Evolutionary conservation across 1,139 yeast species (phyloP).

Genomic region (Suzukiozyma palmioleophila): DNA sequence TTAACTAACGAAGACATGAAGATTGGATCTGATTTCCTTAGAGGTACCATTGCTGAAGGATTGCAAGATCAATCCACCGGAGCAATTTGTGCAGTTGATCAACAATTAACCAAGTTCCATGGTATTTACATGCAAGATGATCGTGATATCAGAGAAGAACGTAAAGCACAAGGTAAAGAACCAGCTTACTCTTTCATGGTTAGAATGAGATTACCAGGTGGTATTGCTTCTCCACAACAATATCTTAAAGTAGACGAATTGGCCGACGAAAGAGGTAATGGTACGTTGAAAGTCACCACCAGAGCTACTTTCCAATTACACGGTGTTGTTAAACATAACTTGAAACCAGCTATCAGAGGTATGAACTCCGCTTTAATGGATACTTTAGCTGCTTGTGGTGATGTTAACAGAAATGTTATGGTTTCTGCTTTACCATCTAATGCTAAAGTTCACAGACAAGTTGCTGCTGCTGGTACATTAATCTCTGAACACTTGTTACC

Average conservation of each 20-base stretch:
- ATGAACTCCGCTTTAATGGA: constrained; percentile 89
- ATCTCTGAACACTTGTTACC: constrained; percentile 86
- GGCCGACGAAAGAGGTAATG: constrained; percentile 83
- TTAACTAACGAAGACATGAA: constrained; percentile 95
- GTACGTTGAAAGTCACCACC: constrained; percentile 90
- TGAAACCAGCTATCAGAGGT: constrained; percentile 89
- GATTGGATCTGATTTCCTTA: constrained; percentile 74
- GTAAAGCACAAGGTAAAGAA: constrained; percentile 88
- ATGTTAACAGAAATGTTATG: constrained; percentile 95
- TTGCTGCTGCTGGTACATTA: constrained; percentile 55
- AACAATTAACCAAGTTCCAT: constrained; percentile 93
- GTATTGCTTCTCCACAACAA: constrained; percentile 81
- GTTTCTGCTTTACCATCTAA: constrained; percentile 83
- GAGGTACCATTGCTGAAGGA: constrained; percentile 93
- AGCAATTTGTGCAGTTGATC: constrained; percentile 88
- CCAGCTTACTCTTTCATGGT: constrained; percentile 97
- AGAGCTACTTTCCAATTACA: constrained; percentile 97
- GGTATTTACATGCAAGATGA: constrained; percentile 99
- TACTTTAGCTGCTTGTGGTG: constrained; percentile 98
- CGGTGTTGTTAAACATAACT: constrained; percentile 86
- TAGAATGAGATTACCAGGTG: constrained; percentile 93
- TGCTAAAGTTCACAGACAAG: constrained; percentile 75
- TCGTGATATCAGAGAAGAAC: constrained; percentile 89
- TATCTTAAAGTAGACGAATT: constrained; percentile 84
- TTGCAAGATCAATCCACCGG: constrained; percentile 81